A percentile compares a stretch with the other conserved stretches of the same genome.
Conservation (phyloP, 139 green algal species). For the Haematococcus lacustris region DNA sequence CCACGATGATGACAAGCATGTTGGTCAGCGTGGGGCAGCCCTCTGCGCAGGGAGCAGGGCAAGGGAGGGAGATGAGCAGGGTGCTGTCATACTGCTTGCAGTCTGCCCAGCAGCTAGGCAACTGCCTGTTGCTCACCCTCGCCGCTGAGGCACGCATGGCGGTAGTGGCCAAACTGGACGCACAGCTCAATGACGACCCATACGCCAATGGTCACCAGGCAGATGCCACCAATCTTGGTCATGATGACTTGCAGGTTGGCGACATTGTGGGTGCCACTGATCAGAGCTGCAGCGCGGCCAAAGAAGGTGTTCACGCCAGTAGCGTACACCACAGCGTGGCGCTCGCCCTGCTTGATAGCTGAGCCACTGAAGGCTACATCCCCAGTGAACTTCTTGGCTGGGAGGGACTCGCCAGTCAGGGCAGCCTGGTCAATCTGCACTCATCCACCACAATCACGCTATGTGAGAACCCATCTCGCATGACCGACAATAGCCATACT, state of each 20-base stretch:
- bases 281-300: constrained; percentile 68
- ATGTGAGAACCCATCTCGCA: too few species aligned
- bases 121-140: too few species aligned
- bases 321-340: constrained; percentile 68
- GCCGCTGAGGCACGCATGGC: constrained; percentile 50
- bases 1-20: constrained; percentile 86
- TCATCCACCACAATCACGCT: not conserved
- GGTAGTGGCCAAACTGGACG: constrained; percentile 69
- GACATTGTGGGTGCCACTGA: constrained; percentile 63
- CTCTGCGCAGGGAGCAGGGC: constrained; percentile 27
- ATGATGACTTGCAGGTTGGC: constrained; percentile 84
- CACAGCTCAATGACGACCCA: constrained; percentile 68
- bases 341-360: constrained; percentile 83
- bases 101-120: too few species aligned
- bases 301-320: constrained; percentile 87
- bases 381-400: constrained; percentile 74
- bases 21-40: constrained; percentile 75
- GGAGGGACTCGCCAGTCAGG: constrained; percentile 81
- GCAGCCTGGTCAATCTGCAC: constrained; percentile 71
- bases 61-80: too few species aligned
- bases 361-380: constrained; percentile 75
- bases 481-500: too few species aligned
- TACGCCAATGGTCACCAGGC: constrained; percentile 71
- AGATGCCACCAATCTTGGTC: constrained; percentile 73
- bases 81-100: too few species aligned